Base-by-base conservation (phyloP, 306 rosid species). In the Dryas octopetala region DNA sequence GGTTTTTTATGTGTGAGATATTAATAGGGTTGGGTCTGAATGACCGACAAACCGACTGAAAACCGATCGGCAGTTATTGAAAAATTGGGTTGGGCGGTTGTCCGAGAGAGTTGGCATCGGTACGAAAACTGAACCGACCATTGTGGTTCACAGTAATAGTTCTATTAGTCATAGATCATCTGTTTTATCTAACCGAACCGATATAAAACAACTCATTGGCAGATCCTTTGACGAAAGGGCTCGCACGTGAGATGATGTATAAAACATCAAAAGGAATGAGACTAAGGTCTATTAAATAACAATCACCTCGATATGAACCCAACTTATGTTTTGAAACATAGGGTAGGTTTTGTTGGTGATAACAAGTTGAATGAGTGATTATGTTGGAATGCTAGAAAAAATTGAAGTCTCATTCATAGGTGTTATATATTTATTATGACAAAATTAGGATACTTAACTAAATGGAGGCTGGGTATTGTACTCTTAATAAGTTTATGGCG, bases 241-340 rank as follows among this genome's bases (percentile, higher is more conserved):
- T 64, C 4, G 9, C n/a, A 23, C 16, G n/a, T 4, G 44, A 60
- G 0, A 60, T 17, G 40, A 3, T 23, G 19, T 9, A 58, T 32
- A 63, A 63, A 40, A 63, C 48, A 40, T 63, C 68, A 40, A 63
- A 63, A 40, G 48, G 17, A 10, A 63, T 63, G 23, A 46, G 48
- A 63, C 48, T 43, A 13, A 32, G 23, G 48, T 40, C 23, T 63
- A 63, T 43, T 14, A 63, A 40, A 12, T 14, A 7, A 28, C 48
- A 63, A 40, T 14, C 68, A 63, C 48, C 10, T 32, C 12, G 48
- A 63, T 5, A 7, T 4, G 9, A 16, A 53, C 59, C 59, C 59
- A 53, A 3, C n/a, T 12, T 53, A 53, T 3, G 14, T 53, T 16
- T 62, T 23, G 67, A 62, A 62, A 62, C 8, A 38, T 62, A 62